Evolutionary conservation across 2,329 filamentous ascomycete species (phyloP), one percentile per base, ranked within the genome.

Genomic region (Trichoderma lentiforme): DNA sequence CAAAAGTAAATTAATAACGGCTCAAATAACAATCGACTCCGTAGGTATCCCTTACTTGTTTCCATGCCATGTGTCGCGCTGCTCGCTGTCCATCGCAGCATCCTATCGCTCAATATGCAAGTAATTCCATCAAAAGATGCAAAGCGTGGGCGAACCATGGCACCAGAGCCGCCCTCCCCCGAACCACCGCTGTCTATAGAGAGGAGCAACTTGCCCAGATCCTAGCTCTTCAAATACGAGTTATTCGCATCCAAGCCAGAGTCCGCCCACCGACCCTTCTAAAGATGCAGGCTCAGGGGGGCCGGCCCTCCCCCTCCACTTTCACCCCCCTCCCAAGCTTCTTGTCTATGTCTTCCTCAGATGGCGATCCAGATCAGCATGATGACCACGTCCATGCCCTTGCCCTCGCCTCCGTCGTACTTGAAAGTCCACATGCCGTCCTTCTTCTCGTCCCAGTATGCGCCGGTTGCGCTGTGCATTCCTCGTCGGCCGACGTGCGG

Each of bases 361-460:
- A 92, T 86, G 63, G 88, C 90, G 76, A 96, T 89, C 93, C 93
- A 96, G 80, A 95, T 93, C 76, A 92, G 85, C 84, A 90, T 91
- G 77, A 92, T 86, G 71, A 92, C 89, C 65, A 92, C 88, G 76
- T 92, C 90, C 82, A 92, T 85, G 47, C 90, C 90, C 84, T 90
- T 91, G 77, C 81, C 83, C 80, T 90, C 88, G 73, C 88, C 88
- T 72, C 88, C 88, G 77, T 94, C 92, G 80, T 91, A 95, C 86
- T 96, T 96, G 85, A 92, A 94, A 77, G 90, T 94, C 92, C 92
- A 96, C 88, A 95, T 95, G 76, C 93, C 93, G 79, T 96, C 93
- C 82, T 92, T 93, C 85, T 94, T 93, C 84, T 94, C 93, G 82
- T 96, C 94, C 93, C 93, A 96, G 86, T 92, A 96, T 39, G 93